Evolutionary conservation across 305 asterid species (phyloP).

Genomic region (Stenogyne calaminthoides): DNA sequence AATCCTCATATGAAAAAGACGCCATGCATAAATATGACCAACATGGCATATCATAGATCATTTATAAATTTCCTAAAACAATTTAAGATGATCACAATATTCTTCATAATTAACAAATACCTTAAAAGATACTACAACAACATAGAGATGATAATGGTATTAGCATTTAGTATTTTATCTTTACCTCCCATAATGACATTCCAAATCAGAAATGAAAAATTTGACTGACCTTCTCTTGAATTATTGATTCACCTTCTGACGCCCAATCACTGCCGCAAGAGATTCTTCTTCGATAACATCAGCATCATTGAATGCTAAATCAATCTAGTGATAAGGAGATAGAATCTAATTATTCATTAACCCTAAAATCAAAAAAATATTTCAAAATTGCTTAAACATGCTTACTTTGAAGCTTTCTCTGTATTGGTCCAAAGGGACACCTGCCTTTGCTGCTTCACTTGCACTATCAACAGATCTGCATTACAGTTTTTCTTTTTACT

Average conservation of each 20-base stretch:
- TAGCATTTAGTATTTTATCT: not conserved
- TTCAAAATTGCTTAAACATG: constrained; percentile 8
- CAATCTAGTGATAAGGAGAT: constrained; percentile 47
- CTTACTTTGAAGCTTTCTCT: constrained; percentile 51
- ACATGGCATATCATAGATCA: not conserved
- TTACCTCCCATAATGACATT: not conserved
- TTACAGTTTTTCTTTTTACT: constrained; percentile 33
- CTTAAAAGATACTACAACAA: not conserved
- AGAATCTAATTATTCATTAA: constrained; percentile 20
- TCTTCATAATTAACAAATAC: not conserved
- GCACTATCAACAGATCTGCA: constrained; percentile 82
- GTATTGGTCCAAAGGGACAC: constrained; percentile 69
- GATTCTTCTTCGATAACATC: constrained; percentile 69
- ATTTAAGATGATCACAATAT: not conserved
- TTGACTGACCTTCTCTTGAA: constrained; percentile 63
- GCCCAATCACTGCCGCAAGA: constrained; percentile 63
- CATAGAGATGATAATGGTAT: not conserved
- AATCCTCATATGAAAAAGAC: constrained; percentile 37
- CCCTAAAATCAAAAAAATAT: not conserved
- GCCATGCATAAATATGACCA: constrained; percentile 25
- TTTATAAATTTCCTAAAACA: not conserved
- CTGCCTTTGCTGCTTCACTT: constrained; percentile 87
- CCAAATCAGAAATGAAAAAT: not conserved
- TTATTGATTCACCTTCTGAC: constrained; percentile 62
- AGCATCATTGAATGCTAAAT: constrained; percentile 70